Evolutionary conservation across 768 basidiomycete species (phyloP).

Genomic region (Leccinum truebloodii): DNA sequence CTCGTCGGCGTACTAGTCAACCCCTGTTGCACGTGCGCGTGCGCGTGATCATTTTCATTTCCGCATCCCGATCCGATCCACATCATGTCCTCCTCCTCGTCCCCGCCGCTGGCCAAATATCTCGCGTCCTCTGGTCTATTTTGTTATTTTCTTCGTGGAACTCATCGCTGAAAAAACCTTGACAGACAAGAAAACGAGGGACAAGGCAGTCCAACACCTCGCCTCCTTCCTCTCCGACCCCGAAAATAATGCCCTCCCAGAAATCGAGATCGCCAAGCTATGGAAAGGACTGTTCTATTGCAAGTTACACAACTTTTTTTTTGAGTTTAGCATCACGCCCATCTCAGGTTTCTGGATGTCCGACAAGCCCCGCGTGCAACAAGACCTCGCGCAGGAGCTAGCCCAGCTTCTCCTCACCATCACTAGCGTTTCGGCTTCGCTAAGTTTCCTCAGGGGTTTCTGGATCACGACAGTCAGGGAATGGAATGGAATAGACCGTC

Average conservation of each 20-base stretch:
- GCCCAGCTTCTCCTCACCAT: slow-evolving; percentile 81
- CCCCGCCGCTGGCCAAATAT: slow-evolving; percentile 80
- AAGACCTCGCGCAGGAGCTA: slow-evolving; percentile 82
- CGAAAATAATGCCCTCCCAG: slow-evolving; percentile 55
- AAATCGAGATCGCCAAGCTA: slow-evolving; percentile 82
- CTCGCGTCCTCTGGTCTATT: slow-evolving; percentile 85
- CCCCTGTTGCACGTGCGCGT: not conserved
- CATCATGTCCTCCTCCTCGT: slow-evolving; percentile 35
- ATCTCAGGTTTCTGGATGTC: slow-evolving; percentile 97
- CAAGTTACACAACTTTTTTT: slow-evolving; percentile 36
- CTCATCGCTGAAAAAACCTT: not conserved
- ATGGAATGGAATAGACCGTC: slow-evolving; percentile 90
- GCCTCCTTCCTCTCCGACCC: slow-evolving; percentile 75
- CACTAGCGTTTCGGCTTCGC: slow-evolving; percentile 51
- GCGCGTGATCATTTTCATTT: not conserved
- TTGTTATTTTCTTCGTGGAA: not conserved
- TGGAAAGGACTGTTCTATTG: slow-evolving; percentile 99
- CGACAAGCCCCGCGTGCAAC: slow-evolving; percentile 96
- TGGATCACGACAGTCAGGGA: slow-evolving; percentile 91
- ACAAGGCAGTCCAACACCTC: slow-evolving; percentile 85
- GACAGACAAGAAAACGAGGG: slow-evolving; percentile 87
- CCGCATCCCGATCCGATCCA: slow-evolving; percentile 25
- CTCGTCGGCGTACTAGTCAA: slow-evolving; percentile 1
- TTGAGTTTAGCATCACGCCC: not conserved
- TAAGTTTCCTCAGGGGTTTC: slow-evolving; percentile 84